Evolutionary conservation across 768 basidiomycete genomes (phyloP).

Genomic region (Gloeophyllum trabeum): DNA sequence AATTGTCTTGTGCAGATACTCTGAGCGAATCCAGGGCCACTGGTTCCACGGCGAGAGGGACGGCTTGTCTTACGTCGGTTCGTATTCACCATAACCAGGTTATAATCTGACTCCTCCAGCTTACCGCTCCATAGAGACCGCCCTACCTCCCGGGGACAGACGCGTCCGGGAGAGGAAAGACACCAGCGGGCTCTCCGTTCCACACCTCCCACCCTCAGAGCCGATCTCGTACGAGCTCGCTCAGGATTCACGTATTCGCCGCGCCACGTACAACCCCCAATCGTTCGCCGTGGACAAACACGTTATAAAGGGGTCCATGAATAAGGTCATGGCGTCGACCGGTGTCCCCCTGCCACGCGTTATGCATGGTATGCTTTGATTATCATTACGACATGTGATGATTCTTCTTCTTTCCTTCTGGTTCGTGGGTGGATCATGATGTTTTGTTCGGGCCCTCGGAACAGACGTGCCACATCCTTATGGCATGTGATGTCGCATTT

Average conservation of each 20-base stretch:
- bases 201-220: constrained; percentile 15
- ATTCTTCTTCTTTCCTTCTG: background rate
- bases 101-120: background rate
- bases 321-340: constrained; percentile 29
- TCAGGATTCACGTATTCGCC: constrained; percentile 28
- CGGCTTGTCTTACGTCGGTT: constrained; percentile 42
- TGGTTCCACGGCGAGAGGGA: constrained; percentile 54
- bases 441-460: too few species aligned
- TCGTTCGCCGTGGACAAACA: constrained; percentile 30
- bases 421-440: background rate
- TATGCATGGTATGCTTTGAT: too few species aligned
- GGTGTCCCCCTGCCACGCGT: constrained; percentile 5
- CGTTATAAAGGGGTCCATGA: constrained; percentile 42
- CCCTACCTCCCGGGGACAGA: background rate
- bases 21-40: constrained; percentile 43
- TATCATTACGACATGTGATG: too few species aligned
- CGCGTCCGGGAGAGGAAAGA: background rate
- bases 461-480: too few species aligned
- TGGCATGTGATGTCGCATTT: too few species aligned
- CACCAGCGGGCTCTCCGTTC: background rate
- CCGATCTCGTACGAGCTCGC: constrained; percentile 23
- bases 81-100: background rate
- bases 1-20: constrained; percentile 40
- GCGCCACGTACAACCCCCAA: constrained; percentile 23
- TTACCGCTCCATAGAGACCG: background rate